Conservation (phyloP, 306 rosid species). For the Cajanus cajan region DNA sequence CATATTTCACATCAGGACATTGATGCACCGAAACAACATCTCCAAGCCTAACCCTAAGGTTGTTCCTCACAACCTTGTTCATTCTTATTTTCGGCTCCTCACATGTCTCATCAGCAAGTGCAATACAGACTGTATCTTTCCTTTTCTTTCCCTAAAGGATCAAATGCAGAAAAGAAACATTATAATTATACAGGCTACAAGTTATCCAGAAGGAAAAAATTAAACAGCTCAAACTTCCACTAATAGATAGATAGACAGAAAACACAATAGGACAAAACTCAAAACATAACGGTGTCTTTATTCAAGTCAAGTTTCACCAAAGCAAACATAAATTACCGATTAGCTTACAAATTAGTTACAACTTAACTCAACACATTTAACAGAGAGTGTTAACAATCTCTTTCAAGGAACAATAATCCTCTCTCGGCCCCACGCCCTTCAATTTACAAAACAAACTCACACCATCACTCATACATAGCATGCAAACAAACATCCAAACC, state of each 20-base stretch:
- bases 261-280: neutral
- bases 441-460: neutral
- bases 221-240: neutral
- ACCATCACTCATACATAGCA: neutral
- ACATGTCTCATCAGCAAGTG: slow-evolving; percentile 84
- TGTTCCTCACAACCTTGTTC: slow-evolving; percentile 94
- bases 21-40: slow-evolving; percentile 95
- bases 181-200: neutral
- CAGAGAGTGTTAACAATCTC: neutral
- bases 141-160: slow-evolving; percentile 79
- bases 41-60: slow-evolving; percentile 93
- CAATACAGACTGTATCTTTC: slow-evolving; percentile 86
- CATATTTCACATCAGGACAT: slow-evolving; percentile 90
- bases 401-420: neutral
- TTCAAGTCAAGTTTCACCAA: neutral
- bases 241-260: neutral
- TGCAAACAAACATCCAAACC: neutral
- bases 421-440: neutral
- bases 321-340: neutral
- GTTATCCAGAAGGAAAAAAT: neutral
- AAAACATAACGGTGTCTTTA: neutral
- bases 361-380: neutral
- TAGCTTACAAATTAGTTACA: neutral
- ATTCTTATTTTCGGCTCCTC: slow-evolving; percentile 88
- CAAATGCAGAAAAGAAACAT: slow-evolving; percentile 15